These are phyloP conservation scores for Plenodomus lindquistii DNA, from an alignment of 2,329 filamentous ascomycete species.

Conservation along the genomic window DNA sequence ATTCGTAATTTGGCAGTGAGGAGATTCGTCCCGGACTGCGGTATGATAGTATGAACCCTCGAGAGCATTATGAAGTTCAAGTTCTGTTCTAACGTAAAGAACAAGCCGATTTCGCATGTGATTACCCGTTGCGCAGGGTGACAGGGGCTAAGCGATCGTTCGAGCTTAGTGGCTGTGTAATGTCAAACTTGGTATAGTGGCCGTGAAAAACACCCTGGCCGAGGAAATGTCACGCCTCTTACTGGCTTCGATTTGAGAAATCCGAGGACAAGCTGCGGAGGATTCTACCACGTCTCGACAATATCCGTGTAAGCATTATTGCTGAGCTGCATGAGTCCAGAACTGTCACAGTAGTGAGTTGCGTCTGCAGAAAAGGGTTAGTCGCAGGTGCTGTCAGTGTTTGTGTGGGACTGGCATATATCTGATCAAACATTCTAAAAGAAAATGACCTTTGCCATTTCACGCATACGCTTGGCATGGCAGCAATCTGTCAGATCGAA, in stretches of 20 bases:
- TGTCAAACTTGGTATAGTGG: slow-evolving; percentile 12
- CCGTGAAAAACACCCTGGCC: slow-evolving; percentile 11
- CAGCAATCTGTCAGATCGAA: too few relatives aligned
- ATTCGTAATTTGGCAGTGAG: neutral
- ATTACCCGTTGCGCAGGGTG: slow-evolving; percentile 11
- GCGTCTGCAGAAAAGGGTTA: neutral
- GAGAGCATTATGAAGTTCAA: neutral
- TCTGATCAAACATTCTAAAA: too few relatives aligned
- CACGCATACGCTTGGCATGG: too few relatives aligned
- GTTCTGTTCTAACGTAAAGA: neutral
- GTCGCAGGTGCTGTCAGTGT: too few relatives aligned
- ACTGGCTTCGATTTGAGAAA: slow-evolving; percentile 7
- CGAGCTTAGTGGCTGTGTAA: slow-evolving; percentile 16
- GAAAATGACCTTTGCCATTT: too few relatives aligned
- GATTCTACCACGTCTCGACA: neutral
- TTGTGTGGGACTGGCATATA: too few relatives aligned
- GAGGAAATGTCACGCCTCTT: slow-evolving; percentile 8
- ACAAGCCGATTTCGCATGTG: slow-evolving; percentile 14
- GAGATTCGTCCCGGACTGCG: neutral
- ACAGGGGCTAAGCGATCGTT: slow-evolving; percentile 16
- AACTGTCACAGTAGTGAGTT: neutral
- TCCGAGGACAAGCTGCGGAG: neutral
- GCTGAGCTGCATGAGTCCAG: neutral
- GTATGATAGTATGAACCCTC: neutral
- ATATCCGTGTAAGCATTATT: neutral